Evolutionary conservation across 78 protist species (phyloP).

Genomic region (Diacronema lutheri): DNA sequence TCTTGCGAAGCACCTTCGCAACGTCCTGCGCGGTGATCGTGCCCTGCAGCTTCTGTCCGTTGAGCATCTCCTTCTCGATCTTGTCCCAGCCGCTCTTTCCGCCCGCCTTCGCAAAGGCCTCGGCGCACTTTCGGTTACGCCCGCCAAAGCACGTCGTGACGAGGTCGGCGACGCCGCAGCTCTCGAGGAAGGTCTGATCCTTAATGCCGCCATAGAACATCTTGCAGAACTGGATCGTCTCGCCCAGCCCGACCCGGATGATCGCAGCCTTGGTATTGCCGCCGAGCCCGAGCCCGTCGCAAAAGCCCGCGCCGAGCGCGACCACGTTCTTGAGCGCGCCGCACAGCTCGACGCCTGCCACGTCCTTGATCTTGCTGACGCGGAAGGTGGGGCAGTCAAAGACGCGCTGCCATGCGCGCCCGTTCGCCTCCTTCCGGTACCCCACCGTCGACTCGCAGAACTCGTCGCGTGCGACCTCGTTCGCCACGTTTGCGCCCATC

Average conservation of each 20-base stretch:
- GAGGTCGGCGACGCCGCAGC: conserved; percentile 74
- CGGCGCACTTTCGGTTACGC: conserved; percentile 34
- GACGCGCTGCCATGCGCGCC: background rate
- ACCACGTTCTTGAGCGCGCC: conserved; percentile 74
- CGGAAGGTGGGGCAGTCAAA: conserved; percentile 44
- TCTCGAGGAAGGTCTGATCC: conserved; percentile 46
- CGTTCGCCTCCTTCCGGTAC: background rate
- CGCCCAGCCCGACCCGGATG: conserved; percentile 62
- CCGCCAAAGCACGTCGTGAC: conserved; percentile 29
- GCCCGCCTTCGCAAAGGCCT: conserved; percentile 38
- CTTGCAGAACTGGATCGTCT: conserved; percentile 40
- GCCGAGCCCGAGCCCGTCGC: conserved; percentile 50
- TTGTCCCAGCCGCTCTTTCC: background rate
- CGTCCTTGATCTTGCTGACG: conserved; percentile 30
- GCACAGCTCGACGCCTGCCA: conserved; percentile 58
- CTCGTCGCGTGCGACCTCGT: conserved; percentile 38
- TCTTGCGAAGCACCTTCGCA: conserved; percentile 1
- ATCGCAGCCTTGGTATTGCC: conserved; percentile 72
- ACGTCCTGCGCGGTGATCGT: conserved; percentile 56
- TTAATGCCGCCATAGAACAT: conserved; percentile 9
- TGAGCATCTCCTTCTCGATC: conserved; percentile 55
- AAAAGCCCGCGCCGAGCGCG: conserved; percentile 66
- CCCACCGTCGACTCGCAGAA: conserved; percentile 72
- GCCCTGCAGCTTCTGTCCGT: conserved; percentile 76
- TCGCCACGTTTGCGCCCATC: conserved; percentile 74